These are phyloP conservation scores for Amylocystis lapponica DNA, from an alignment of 768 basidiomycete genomes.

Conservation along the genomic window DNA sequence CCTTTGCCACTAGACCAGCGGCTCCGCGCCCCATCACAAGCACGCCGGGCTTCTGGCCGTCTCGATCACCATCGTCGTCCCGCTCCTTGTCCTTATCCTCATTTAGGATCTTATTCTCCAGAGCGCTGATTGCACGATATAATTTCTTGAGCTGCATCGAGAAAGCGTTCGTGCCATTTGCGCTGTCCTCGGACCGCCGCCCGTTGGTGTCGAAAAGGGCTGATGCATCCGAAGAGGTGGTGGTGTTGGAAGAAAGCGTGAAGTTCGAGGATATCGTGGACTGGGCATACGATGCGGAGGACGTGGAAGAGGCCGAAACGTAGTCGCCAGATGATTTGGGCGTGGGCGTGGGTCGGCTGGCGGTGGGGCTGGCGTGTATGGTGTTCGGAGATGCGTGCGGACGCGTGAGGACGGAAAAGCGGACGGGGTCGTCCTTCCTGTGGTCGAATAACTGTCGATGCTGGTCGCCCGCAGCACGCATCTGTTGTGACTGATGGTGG, in stretches of 20 bases:
- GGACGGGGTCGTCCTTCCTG: conserved; percentile 84
- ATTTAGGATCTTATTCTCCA: conserved; percentile 65
- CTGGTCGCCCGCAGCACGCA: conserved; percentile 27
- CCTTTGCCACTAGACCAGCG: no score
- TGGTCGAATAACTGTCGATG: conserved; percentile 78
- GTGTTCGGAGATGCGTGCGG: conserved; percentile 27
- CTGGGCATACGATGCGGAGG: conserved; percentile 55
- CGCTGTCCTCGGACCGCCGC: conserved; percentile 34
- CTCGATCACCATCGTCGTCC: conserved; percentile 20
- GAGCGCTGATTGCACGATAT: conserved; percentile 74
- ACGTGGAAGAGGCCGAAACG: conserved; percentile 68
- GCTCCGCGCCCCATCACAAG: conserved; percentile 29
- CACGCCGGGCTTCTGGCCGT: conserved; percentile 35
- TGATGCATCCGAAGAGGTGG: conserved; percentile 71
- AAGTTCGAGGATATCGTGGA: conserved; percentile 64
- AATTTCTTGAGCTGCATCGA: conserved; percentile 74
- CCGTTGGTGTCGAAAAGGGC: conserved; percentile 57
- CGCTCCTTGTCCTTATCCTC: conserved; percentile 38
- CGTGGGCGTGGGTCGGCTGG: conserved; percentile 40
- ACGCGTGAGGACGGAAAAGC: conserved; percentile 65
- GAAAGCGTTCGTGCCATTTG: conserved; percentile 55
- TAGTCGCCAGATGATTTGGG: conserved; percentile 64
- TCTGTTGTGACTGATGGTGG: conserved; percentile 25
- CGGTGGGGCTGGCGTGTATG: conserved; percentile 6
- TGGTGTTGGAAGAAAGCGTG: conserved; percentile 68